Percentiles rank a stretch among this genome's conserved stretches.
Conservation (phyloP, 495 filamentous ascomycete species). For the Aspergillus homomorphus region DNA sequence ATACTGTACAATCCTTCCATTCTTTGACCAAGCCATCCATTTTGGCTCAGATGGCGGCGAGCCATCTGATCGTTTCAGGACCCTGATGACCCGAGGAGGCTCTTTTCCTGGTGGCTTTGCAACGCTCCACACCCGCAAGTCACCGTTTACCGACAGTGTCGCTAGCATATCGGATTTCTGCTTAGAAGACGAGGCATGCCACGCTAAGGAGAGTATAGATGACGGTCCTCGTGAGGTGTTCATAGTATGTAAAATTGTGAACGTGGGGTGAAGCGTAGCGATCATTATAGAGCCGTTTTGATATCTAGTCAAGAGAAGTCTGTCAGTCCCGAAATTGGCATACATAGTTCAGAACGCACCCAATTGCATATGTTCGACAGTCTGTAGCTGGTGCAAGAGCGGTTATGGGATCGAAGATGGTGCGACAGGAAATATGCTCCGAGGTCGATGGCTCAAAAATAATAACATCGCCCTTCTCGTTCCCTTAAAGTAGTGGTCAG, state of each 20-base stretch:
- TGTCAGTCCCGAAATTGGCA: background rate
- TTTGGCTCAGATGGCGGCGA: conserved; percentile 69
- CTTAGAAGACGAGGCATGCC: conserved; percentile 95
- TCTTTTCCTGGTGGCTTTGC: conserved; percentile 76
- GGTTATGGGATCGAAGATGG: conserved; percentile 90
- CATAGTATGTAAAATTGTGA: conserved; percentile 91
- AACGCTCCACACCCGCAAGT: conserved; percentile 95
- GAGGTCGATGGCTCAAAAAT: conserved; percentile 91
- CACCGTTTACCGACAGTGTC: conserved; percentile 85
- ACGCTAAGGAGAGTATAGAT: conserved; percentile 83
- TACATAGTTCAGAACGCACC: conserved; percentile 48
- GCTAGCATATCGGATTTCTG: conserved; percentile 99
- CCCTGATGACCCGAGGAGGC: conserved; percentile 78
- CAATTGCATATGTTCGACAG: conserved; percentile 94
- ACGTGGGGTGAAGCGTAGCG: conserved; percentile 82
- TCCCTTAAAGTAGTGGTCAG: conserved; percentile 53
- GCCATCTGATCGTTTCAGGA: conserved; percentile 76
- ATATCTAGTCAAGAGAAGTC: conserved; percentile 58
- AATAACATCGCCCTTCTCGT: conserved; percentile 87
- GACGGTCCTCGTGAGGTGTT: conserved; percentile 79
- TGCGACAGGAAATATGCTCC: conserved; percentile 88
- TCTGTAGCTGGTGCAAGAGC: conserved; percentile 88
- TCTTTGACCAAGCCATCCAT: conserved; percentile 98
- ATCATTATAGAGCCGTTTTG: conserved; percentile 93
- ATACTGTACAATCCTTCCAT: conserved; percentile 90